Conservation (phyloP, 2,329 filamentous ascomycete species). For the Clarireedia paspali region DNA sequence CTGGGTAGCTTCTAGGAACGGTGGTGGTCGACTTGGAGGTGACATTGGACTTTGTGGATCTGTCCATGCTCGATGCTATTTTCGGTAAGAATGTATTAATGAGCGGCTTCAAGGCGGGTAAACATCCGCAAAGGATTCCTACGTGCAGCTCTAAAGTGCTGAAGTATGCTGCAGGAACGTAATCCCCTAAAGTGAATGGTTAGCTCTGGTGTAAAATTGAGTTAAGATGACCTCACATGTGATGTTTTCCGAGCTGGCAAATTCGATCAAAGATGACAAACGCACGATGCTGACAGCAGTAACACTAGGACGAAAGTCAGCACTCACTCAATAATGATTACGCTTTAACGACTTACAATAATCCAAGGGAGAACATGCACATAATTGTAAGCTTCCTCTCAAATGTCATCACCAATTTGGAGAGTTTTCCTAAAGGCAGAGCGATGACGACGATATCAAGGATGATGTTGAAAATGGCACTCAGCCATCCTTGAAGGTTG, state of each 20-base stretch:
- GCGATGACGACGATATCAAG: constrained; percentile 44
- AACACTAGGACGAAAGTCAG: neutral
- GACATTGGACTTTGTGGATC: neutral
- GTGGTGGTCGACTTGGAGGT: neutral
- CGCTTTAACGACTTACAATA: neutral
- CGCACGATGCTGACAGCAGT: neutral
- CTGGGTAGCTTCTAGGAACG: neutral
- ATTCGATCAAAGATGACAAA: neutral
- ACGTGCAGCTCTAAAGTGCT: constrained; percentile 1
- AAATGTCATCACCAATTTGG: constrained; percentile 35
- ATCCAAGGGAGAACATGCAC: constrained; percentile 36
- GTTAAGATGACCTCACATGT: neutral
- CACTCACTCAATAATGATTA: neutral
- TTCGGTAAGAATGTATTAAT: neutral
- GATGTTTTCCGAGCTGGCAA: neutral
- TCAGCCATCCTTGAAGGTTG: constrained; percentile 41
- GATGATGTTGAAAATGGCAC: constrained; percentile 43
- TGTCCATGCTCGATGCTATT: neutral
- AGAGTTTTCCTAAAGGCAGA: constrained; percentile 40
- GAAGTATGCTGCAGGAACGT: neutral
- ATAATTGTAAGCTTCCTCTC: constrained; percentile 40
- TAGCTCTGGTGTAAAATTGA: neutral
- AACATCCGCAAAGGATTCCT: neutral
- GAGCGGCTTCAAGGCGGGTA: neutral
- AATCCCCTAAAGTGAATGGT: neutral